phyloP scores from a whole-genome alignment of 202 grass and related monocot genomes.

The Bolboschoenoplectus hybrid region DNA sequence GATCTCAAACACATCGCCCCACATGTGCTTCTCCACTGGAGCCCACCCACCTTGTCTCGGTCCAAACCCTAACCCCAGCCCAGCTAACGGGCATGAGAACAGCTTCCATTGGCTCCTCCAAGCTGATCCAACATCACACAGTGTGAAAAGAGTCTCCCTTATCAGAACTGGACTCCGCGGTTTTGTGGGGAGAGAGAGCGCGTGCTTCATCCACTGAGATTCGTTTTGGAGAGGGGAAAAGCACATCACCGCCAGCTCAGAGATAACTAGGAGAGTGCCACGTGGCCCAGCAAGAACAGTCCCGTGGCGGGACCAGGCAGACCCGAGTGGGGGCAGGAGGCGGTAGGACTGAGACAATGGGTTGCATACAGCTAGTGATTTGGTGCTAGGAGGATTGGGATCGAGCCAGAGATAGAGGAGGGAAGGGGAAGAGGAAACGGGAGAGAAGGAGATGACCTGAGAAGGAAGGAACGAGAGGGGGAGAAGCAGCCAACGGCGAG shows the following conservation, averaged over 20 bases:
- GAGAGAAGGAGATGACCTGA: slow-evolving; percentile 50
- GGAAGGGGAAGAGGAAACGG: slow-evolving; percentile 42
- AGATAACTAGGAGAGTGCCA: slow-evolving; percentile 69
- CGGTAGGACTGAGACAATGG: slow-evolving; percentile 68
- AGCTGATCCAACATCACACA: slow-evolving; percentile 84
- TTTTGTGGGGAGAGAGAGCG: slow-evolving; percentile 87
- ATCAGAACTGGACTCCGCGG: slow-evolving; percentile 83
- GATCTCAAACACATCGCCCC: slow-evolving; percentile 94
- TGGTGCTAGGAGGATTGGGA: slow-evolving; percentile 34
- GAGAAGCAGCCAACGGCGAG: slow-evolving; percentile 62
- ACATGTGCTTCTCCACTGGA: slow-evolving; percentile 58
- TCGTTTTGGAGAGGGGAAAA: slow-evolving; percentile 55
- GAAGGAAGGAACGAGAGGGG: slow-evolving; percentile 63
- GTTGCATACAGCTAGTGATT: slow-evolving; percentile 94
- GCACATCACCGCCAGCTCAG: slow-evolving; percentile 89
- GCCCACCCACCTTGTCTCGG: slow-evolving; percentile 63
- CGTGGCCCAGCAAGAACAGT: slow-evolving; percentile 74
- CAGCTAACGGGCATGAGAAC: slow-evolving; percentile 72
- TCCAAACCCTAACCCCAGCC: slow-evolving; percentile 47
- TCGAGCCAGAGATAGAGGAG: slow-evolving; percentile 45
- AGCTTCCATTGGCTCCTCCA: slow-evolving; percentile 99
- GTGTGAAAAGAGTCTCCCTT: slow-evolving; percentile 68
- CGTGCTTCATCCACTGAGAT: slow-evolving; percentile 83
- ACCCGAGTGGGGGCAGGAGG: slow-evolving; percentile 79
- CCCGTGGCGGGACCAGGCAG: slow-evolving; percentile 93